Conservation (phyloP, 139 green algal genomes). For the Eudorina sp. region DNA sequence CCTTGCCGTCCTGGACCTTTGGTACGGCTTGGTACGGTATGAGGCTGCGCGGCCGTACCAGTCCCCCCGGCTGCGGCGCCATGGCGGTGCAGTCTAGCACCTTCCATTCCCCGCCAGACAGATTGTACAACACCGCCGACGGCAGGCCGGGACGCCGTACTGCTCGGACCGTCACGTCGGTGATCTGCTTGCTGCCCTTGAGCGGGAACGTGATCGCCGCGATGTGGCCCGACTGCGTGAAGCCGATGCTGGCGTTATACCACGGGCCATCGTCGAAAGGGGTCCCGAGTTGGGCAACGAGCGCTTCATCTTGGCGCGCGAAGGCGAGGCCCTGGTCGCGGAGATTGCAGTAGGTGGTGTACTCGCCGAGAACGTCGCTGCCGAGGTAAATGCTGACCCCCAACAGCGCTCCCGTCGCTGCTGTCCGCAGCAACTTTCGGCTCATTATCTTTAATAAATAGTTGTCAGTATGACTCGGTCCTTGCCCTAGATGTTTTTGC, state of each 20-base stretch:
- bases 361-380: constrained; percentile 46
- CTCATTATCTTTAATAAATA: no score
- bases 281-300: constrained; percentile 45
- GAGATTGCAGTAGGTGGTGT: constrained; percentile 49
- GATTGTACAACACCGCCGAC: constrained; percentile 51
- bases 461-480: no score
- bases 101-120: constrained; percentile 56
- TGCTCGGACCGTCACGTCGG: constrained; percentile 57
- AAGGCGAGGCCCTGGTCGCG: constrained; percentile 27
- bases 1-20: constrained; percentile 20
- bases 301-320: constrained; percentile 13
- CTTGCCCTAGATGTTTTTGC: no score
- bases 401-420: constrained; percentile 12
- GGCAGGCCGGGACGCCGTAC: neutral
- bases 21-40: constrained; percentile 42
- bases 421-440: neutral
- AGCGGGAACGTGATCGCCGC: constrained; percentile 58
- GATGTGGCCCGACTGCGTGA: constrained; percentile 51
- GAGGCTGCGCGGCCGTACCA: constrained; percentile 54
- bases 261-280: constrained; percentile 52
- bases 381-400: constrained; percentile 42
- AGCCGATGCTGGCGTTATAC: constrained; percentile 63
- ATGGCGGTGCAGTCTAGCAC: constrained; percentile 66
- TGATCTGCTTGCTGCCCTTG: constrained; percentile 55
- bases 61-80: constrained; percentile 52